These are phyloP conservation scores for Scortechinia acanthostroma DNA, from an alignment of 2,329 filamentous ascomycete genomes.

Conservation along the genomic window DNA sequence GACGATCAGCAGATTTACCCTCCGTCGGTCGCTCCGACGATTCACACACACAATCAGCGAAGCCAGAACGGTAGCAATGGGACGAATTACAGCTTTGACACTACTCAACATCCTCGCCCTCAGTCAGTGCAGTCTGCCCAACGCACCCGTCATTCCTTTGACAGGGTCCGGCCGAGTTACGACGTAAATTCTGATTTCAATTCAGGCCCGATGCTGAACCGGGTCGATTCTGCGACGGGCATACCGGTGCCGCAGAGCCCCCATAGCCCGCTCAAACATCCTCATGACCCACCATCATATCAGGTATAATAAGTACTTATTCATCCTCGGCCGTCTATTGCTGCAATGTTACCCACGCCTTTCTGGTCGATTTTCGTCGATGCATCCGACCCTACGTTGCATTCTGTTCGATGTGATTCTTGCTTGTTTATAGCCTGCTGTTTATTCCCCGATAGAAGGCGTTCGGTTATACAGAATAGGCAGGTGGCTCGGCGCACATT, in stretches of 20 bases:
- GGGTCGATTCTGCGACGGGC: no score
- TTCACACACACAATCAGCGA: neutral
- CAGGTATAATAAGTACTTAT: neutral
- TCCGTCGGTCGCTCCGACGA: neutral
- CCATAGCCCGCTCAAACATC: neutral
- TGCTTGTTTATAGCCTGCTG: neutral
- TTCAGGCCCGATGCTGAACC: no score
- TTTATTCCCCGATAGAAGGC: neutral
- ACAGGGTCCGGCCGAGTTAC: neutral
- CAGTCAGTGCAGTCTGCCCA: neutral
- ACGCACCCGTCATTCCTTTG: neutral
- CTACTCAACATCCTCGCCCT: neutral
- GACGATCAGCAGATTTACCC: neutral
- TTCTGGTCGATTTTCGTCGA: neutral
- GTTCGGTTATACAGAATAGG: neutral
- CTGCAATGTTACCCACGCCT: no score
- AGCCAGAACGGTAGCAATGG: conserved; percentile 2
- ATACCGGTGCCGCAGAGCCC: neutral
- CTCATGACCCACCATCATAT: neutral
- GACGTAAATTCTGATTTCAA: neutral
- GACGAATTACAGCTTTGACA: neutral
- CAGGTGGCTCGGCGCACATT: neutral
- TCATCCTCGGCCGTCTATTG: no score
- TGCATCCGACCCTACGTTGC: neutral
- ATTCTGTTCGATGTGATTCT: neutral